Evolutionary conservation across 768 basidiomycete species (phyloP).

Genomic region (Tephrocybe sp.): DNA sequence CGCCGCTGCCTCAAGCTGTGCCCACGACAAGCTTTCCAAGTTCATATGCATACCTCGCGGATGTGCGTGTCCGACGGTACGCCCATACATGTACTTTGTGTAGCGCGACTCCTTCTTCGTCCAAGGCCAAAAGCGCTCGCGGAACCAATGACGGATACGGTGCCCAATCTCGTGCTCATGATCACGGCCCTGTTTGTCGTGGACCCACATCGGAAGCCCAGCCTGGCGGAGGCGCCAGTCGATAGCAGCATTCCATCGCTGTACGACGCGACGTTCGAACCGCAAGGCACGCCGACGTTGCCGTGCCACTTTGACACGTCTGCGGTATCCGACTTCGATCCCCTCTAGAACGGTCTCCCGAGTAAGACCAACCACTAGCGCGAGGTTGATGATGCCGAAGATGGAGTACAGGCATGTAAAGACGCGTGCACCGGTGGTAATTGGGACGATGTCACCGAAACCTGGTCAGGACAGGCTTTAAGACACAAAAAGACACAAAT

Average conservation of each 20-base stretch:
- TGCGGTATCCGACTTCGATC: constrained; percentile 63
- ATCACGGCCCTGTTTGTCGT: constrained; percentile 24
- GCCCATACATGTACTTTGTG: constrained; percentile 6
- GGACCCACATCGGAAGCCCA: constrained; percentile 55
- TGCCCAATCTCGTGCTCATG: constrained; percentile 4
- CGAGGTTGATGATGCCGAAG: constrained; percentile 64
- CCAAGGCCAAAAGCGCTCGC: constrained; percentile 8
- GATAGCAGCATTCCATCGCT: constrained; percentile 62
- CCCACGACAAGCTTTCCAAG: constrained; percentile 53
- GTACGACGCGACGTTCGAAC: constrained; percentile 43
- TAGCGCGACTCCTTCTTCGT: constrained; percentile 1
- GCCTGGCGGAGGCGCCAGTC: constrained; percentile 58
- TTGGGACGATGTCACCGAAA: constrained; percentile 75
- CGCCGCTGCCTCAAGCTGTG: constrained; percentile 60
- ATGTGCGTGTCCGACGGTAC: constrained; percentile 18
- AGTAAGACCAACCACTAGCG: constrained; percentile 60
- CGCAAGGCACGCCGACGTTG: constrained; percentile 42
- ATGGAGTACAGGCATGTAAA: constrained; percentile 60
- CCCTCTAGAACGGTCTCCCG: constrained; percentile 76
- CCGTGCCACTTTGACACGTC: constrained; percentile 48
- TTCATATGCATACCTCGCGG: constrained; percentile 61
- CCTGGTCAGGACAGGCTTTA: constrained; percentile 34
- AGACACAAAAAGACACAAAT: background rate
- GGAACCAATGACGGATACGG: constrained; percentile 1
- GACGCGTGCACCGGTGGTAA: constrained; percentile 48